phyloP scores from a whole-genome alignment of 2,329 filamentous ascomycete species.

The Diatrype stigma region DNA sequence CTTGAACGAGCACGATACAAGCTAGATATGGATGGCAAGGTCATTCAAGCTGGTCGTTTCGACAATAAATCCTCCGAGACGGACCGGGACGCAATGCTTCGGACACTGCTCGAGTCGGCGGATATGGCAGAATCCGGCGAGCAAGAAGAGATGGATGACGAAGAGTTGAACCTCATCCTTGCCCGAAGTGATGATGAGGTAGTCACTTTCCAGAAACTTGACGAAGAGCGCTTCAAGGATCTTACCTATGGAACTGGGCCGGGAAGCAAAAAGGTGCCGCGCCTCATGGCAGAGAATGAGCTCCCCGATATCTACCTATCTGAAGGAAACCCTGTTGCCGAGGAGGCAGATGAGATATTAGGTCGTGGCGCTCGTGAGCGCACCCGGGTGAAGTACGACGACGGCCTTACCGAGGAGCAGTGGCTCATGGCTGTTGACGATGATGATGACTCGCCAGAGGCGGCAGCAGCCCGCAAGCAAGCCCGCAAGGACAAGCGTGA shows the following conservation, averaged over 20 bases:
- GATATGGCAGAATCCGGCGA: conserved; percentile 66
- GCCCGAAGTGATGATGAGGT: conserved; percentile 83
- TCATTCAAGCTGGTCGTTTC: conserved; percentile 98
- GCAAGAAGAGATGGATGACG: conserved; percentile 97
- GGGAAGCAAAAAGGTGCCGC: conserved; percentile 62
- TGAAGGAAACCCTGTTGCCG: conserved; percentile 75
- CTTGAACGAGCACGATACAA: conserved; percentile 95
- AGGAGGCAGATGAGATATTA: conserved; percentile 72
- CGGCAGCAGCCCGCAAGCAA: conserved; percentile 84
- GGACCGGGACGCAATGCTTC: conserved; percentile 93
- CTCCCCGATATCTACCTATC: conserved; percentile 90
- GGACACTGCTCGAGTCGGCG: conserved; percentile 84
- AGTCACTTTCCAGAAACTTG: conserved; percentile 72
- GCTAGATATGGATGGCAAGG: conserved; percentile 98
- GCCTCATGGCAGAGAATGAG: conserved; percentile 82
- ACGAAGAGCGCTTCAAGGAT: conserved; percentile 65
- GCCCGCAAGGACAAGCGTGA: conserved; percentile 78
- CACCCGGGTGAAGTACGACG: conserved; percentile 91
- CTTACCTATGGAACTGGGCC: conserved; percentile 66
- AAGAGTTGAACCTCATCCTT: conserved; percentile 92
- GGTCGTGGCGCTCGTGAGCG: conserved; percentile 94
- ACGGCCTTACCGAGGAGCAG: conserved; percentile 96
- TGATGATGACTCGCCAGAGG: conserved; percentile 90
- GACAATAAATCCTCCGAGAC: conserved; percentile 99
- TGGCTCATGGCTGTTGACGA: conserved; percentile 98